Conservation (phyloP, 495 filamentous ascomycete genomes). For the Daldinia caldariorum region DNA sequence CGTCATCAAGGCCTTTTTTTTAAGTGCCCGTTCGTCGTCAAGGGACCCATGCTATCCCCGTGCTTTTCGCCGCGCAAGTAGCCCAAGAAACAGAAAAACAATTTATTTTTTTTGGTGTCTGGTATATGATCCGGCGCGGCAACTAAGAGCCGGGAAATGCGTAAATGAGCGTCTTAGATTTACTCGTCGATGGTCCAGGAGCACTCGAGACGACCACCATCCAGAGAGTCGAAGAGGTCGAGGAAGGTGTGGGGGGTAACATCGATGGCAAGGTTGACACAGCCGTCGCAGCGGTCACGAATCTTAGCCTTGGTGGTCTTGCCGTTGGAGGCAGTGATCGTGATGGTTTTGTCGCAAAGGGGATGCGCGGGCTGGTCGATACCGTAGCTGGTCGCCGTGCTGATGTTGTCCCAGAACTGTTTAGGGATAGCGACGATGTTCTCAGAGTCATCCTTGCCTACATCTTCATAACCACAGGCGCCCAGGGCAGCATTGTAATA, state of each 20-base stretch:
- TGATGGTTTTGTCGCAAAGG: conserved; percentile 73
- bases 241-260: conserved; percentile 57
- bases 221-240: conserved; percentile 53
- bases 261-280: conserved; percentile 58
- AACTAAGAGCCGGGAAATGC: conserved; percentile 5
- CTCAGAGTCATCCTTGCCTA: conserved; percentile 49
- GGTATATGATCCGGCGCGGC: conserved; percentile 5
- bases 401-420: conserved; percentile 58
- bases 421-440: conserved; percentile 59
- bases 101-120: conserved; percentile 18
- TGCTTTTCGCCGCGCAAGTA: conserved; percentile 20
- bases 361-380: conserved; percentile 63
- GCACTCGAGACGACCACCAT: conserved; percentile 49
- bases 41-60: conserved; percentile 12
- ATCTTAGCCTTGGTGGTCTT: conserved; percentile 65
- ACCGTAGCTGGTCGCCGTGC: conserved; percentile 52
- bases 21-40: conserved; percentile 34
- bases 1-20: conserved; percentile 36
- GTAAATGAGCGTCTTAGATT: conserved; percentile 5
- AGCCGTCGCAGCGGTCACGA: conserved; percentile 82
- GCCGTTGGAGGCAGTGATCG: conserved; percentile 64
- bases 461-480: conserved; percentile 57
- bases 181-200: conserved; percentile 57
- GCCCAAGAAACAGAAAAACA: conserved; percentile 28
- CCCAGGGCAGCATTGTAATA: conserved; percentile 59